A percentile compares a stretch with the other conserved stretches of the same genome.
These are phyloP conservation scores for Kuraishia capsulata DNA, from an alignment of 805 yeast genomes.

Conservation along the genomic window DNA sequence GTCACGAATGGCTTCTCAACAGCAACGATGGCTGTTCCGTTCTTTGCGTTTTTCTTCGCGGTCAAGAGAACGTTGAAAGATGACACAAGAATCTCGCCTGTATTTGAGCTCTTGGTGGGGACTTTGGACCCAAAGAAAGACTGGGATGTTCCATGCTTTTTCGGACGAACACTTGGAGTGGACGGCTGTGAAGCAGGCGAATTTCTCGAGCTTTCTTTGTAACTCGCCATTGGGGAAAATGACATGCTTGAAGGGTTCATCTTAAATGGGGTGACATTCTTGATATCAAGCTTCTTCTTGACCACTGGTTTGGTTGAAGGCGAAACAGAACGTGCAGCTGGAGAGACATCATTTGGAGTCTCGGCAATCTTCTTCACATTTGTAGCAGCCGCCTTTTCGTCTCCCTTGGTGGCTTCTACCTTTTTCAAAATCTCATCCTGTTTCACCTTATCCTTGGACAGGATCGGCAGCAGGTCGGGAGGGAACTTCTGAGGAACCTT, in stretches of 20 bases:
- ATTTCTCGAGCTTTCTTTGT: conserved; percentile 11
- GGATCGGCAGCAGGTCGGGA: conserved; percentile 56
- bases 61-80: conserved; percentile 46
- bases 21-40: conserved; percentile 22
- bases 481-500: conserved; percentile 48
- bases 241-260: conserved; percentile 63
- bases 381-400: background rate
- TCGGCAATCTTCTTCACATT: background rate
- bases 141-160: conserved; percentile 10
- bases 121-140: conserved; percentile 29
- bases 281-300: conserved; percentile 45
- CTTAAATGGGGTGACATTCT: conserved; percentile 50
- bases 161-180: background rate
- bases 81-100: conserved; percentile 25
- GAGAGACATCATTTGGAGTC: no score
- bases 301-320: no score
- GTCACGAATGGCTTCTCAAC: conserved; percentile 62
- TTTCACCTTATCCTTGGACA: conserved; percentile 57
- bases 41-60: conserved; percentile 24
- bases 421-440: conserved; percentile 48
- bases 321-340: conserved; percentile 8
- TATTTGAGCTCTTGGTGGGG: conserved; percentile 17
- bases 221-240: conserved; percentile 39
- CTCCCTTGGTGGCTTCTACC: conserved; percentile 3
- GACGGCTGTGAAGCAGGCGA: conserved; percentile 2